Evolutionary conservation across 371 early-diverging fungal species (phyloP), one percentile per base, ranked within the genome.

Genomic region (Rhizopus arrhizus): DNA sequence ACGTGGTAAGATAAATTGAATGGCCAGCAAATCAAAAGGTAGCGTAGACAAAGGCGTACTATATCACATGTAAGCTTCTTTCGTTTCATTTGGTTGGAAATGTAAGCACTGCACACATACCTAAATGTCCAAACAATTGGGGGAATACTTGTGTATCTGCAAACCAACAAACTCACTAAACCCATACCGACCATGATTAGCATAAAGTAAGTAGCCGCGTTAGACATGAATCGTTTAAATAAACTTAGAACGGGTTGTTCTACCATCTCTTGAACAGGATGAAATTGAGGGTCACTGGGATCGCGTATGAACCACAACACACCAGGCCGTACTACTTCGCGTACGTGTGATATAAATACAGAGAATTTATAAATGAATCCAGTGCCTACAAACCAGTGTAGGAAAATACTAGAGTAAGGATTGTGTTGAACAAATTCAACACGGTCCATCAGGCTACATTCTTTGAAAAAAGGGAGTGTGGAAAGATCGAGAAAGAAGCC

Each of bases 291-390:
- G 64, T 95, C 95, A 52, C 91, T 91, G 3, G 96, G 96, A 61
- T 96, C 94, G 28, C 93, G 87, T 49, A 95, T 87, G 66, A 95
- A 95, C 92, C 93, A 95, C 77, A 95, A 77, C 32, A 95, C 91
- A n/a, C 95, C 95, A 0, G 90, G 91, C 0, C 95, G 86, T 15
- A 94, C 82, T 1, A 91, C 78, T 41, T 85, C 82, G 11, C 95
- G 83, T 15, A 91, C 87, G 32, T 81, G 72, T 12, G 83, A 57
- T 15, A 95, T 84, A 65, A 92, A 91, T 6, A 81, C 67, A 1
- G 95, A 87, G 75, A 95, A 90, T 55, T 90, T 84, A 60, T 91
- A 89, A 89, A 95, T 92, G 66, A 93, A 94, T 3, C 83, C 81
- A 6, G 95, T 93, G 0, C 96, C 96, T 1, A 85, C 69, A 58